A percentile compares a stretch with the other conserved stretches of the same genome.
These are phyloP conservation scores for Neoconidiobolus thromboides DNA, from an alignment of 371 early-diverging fungal species.

Conservation along the genomic window DNA sequence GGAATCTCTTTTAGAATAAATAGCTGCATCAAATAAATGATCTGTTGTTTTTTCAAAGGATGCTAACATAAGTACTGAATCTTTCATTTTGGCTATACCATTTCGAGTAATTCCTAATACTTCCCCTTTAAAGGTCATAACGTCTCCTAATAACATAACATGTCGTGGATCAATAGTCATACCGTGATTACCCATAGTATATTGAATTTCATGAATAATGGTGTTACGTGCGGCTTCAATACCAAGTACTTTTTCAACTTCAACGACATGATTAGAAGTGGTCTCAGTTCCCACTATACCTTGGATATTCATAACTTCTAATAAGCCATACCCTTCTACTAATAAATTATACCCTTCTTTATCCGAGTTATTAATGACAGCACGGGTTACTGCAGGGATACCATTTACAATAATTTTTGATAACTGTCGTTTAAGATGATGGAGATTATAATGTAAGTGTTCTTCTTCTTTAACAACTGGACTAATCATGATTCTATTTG, in stretches of 20 bases:
- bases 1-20: constrained; percentile 78
- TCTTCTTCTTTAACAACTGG: constrained; percentile 39
- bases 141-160: constrained; percentile 94
- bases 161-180: constrained; percentile 97
- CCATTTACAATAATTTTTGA: constrained; percentile 70
- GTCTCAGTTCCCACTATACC: constrained; percentile 70
- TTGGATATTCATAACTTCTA: constrained; percentile 75
- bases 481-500: constrained; percentile 54
- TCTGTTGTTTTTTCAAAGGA: constrained; percentile 99
- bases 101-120: constrained; percentile 97
- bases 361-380: constrained; percentile 64
- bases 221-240: constrained; percentile 91
- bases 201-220: constrained; percentile 73
- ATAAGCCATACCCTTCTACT: constrained; percentile 91
- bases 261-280: constrained; percentile 87
- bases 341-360: constrained; percentile 32
- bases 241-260: constrained; percentile 81
- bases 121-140: constrained; percentile 98
- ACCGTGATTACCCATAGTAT: constrained; percentile 79
- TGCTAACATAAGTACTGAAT: constrained; percentile 97
- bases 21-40: constrained; percentile 95
- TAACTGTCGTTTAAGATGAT: constrained; percentile 66
- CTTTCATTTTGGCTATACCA: constrained; percentile 98
- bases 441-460: constrained; percentile 50
- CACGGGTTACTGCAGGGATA: constrained; percentile 63